Percentiles rank a stretch among this genome's conserved stretches.
These are phyloP conservation scores for Sphagnum tenellum DNA, from an alignment of 225 moss, liverwort and hornwort genomes.

Conservation along the genomic window DNA sequence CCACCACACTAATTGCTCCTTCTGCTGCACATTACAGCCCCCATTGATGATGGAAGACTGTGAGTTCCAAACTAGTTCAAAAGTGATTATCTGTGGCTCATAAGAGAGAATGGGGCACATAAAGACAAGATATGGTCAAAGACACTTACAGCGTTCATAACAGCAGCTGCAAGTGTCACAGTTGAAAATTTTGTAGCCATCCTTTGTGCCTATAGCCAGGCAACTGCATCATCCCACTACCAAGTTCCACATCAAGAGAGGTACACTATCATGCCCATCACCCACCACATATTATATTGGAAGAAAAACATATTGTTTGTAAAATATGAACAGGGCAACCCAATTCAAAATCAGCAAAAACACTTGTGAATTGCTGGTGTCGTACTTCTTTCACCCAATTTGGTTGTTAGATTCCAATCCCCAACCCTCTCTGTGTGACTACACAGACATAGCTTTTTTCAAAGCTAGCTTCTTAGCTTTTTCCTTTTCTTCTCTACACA, in stretches of 20 bases:
- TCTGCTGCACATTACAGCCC: conserved; percentile 39
- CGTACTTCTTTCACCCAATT: too few relatives aligned
- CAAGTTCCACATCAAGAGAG: conserved; percentile 3
- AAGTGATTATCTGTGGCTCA: neutral
- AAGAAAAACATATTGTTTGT: neutral
- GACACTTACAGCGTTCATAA: conserved; percentile 66
- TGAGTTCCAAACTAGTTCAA: neutral
- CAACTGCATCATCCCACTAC: conserved; percentile 30
- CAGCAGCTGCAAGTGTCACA: conserved; percentile 73
- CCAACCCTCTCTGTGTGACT: too few relatives aligned
- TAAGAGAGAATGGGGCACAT: too few relatives aligned
- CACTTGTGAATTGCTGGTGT: neutral
- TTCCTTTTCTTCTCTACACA: too few relatives aligned
- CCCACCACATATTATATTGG: neutral
- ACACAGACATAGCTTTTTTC: too few relatives aligned
- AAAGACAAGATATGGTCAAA: too few relatives aligned
- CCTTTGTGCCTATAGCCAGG: conserved; percentile 63
- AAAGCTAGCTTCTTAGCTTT: too few relatives aligned
- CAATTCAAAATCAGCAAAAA: neutral
- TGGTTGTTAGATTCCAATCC: too few relatives aligned
- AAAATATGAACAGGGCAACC: neutral
- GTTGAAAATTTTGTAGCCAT: conserved; percentile 79
- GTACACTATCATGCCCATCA: neutral
- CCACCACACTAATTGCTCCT: conserved; percentile 77
- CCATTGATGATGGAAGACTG: too few relatives aligned